A percentile compares a stretch with the other conserved stretches of the same genome.
phyloP scores from a whole-genome alignment of 495 filamentous ascomycete genomes.

The Neurospora intermedia region DNA sequence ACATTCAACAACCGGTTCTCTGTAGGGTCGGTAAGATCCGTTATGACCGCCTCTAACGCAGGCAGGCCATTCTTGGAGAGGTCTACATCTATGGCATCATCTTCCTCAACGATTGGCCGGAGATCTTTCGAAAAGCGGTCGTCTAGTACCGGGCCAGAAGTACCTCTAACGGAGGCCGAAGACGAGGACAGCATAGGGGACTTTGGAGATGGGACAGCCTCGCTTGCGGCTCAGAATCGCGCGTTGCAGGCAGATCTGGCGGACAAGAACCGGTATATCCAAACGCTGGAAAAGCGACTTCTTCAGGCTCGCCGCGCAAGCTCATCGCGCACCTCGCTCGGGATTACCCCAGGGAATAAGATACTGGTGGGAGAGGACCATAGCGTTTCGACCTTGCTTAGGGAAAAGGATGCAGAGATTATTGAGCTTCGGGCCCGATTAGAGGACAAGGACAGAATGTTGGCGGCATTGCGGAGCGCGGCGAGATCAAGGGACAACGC shows the following conservation, averaged over 20 bases:
- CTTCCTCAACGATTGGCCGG: slow-evolving; percentile 44
- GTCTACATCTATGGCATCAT: slow-evolving; percentile 56
- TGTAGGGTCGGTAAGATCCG: slow-evolving; percentile 57
- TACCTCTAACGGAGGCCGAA: slow-evolving; percentile 31
- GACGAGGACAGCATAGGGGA: slow-evolving; percentile 71
- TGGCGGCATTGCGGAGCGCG: slow-evolving; percentile 75
- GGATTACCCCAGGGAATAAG: slow-evolving; percentile 47
- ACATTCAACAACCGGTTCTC: neutral
- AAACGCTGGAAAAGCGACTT: slow-evolving; percentile 81
- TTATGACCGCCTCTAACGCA: slow-evolving; percentile 56
- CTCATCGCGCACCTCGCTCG: slow-evolving; percentile 71
- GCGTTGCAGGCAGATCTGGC: slow-evolving; percentile 85
- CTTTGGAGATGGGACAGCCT: slow-evolving; percentile 79
- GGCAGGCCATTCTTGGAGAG: slow-evolving; percentile 48
- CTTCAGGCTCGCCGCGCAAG: slow-evolving; percentile 87
- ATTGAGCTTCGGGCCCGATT: slow-evolving; percentile 77
- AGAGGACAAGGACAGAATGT: slow-evolving; percentile 94
- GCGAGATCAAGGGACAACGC: slow-evolving; percentile 79
- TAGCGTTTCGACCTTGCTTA: slow-evolving; percentile 54
- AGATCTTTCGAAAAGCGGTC: slow-evolving; percentile 34
- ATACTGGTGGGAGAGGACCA: slow-evolving; percentile 57
- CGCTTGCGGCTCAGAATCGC: slow-evolving; percentile 66
- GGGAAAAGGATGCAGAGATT: slow-evolving; percentile 91
- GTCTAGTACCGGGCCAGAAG: slow-evolving; percentile 24
- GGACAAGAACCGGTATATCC: slow-evolving; percentile 94